Evolutionary conservation across 768 basidiomycete species (phyloP).

Genomic region (Gloeostereum incarnatum): DNA sequence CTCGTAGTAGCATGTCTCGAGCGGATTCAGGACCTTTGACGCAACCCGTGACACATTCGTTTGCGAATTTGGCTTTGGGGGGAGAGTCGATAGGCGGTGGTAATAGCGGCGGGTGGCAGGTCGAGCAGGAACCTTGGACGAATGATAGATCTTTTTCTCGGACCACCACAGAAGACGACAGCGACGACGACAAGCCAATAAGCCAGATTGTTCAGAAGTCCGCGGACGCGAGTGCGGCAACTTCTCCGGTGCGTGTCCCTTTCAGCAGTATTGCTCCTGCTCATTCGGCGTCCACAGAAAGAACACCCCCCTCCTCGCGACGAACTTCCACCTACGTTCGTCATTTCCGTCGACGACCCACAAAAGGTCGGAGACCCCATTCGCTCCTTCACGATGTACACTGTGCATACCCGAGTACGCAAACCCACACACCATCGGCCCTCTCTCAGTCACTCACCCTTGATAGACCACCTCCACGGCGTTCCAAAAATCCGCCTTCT

Average conservation of each 20-base stretch:
- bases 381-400: slow-evolving; percentile 92
- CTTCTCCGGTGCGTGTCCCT: slow-evolving; percentile 4
- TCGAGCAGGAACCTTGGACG: slow-evolving; percentile 31
- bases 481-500: slow-evolving; percentile 78
- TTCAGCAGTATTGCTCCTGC: not conserved
- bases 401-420: slow-evolving; percentile 79
- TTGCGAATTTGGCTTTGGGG: not conserved
- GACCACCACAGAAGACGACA: slow-evolving; percentile 27
- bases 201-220: slow-evolving; percentile 29
- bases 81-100: not conserved
- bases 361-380: slow-evolving; percentile 97
- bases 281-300: too few species aligned
- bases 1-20: too few species aligned
- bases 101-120: slow-evolving; percentile 39
- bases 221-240: slow-evolving; percentile 18
- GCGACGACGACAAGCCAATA: slow-evolving; percentile 63
- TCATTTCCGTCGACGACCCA: slow-evolving; percentile 92
- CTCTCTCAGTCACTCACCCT: slow-evolving; percentile 2
- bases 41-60: slow-evolving; percentile 8
- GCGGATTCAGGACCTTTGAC: slow-evolving; percentile 10
- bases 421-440: not conserved
- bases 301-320: slow-evolving; percentile 17
- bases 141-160: slow-evolving; percentile 18
- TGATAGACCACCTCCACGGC: slow-evolving; percentile 75
- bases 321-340: slow-evolving; percentile 61